Evolutionary conservation across 305 asterid genomes (phyloP), one percentile per base, ranked within the genome.

Genomic region (Solanum hybrid): DNA sequence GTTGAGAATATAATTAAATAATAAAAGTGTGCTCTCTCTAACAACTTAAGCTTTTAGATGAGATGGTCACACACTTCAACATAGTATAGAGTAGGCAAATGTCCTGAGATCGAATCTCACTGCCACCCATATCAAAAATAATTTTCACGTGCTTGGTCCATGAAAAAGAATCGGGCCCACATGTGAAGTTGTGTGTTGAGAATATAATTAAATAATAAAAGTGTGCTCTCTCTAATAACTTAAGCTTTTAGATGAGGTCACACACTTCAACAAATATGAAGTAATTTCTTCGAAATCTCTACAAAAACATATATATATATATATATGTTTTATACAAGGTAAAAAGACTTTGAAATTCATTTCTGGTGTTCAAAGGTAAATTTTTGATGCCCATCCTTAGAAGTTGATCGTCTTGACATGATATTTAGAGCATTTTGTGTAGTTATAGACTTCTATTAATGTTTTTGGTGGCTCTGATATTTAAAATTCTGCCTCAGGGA

Each of bases 401-500:
- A 70, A 70, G 77, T 70, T 70, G 77, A 70, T 70, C 1, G 8
- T 70, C 77, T 39, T 14, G 61, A 41, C 37, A 39, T 80, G 86
- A 38, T 80, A 82, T 65, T 38, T 82, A 27, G 8, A 82, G 37
- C 15, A 27, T 82, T 61, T 81, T 82, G 27, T 82, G 31, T 41
- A 33, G 24, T 82, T 81, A 81, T 38, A 41, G 87, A 39, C 38
- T 41, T 87, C 20, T 87, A 31, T 79, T 38, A 17, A 32, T 33
- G 29, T 51, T 39, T 38, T 90, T 90, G 90, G 89, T 91, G 84
- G 76, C 27, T 91, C 93, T 93, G 88, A 92, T 93, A 34, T 79
- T 33, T 93, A 87, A 89, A 65, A 39, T 41, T 91, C 86, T 92
- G 91, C 88, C 91, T 87, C 91, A 97, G 99, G 95, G 90, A 89